Base-by-base conservation (phyloP, 768 basidiomycete genomes). In the Kwoniella sp. region DNA sequence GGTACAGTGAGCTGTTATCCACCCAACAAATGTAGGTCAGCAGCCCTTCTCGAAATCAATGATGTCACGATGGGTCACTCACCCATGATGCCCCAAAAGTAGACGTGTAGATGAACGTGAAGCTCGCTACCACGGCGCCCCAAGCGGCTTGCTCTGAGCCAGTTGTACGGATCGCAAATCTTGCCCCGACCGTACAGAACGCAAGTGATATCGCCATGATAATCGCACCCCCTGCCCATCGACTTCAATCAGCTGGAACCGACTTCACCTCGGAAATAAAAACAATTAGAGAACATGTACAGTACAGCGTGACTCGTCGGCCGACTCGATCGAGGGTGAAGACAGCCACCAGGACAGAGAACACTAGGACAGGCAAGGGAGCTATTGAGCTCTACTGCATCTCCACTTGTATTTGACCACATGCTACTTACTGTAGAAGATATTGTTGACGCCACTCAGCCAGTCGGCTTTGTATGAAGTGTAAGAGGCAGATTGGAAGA, bases 401-500 rank as follows among this genome's bases (percentile, higher is more conserved):
- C 7, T n/a, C 5, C 48, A 50, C 20, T n/a, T n/a, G n/a, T n/a
- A n/a, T n/a, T n/a, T n/a, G n/a, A n/a, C n/a, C n/a, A n/a, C n/a
- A n/a, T 7, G n/a, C 5, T 23, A 61, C 59, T 58, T 28, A 74
- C 54, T 58, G 61, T 75, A 75, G 41, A 56, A 55, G 50, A 69
- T 67, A 25, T 75, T 67, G 66, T 72, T 75, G 30, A 70, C 31
- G 20, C 71, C 73, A 22, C 47, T 58, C 28, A 75, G 41, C 55
- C 70, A 66, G 3, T 67, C 59, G 1, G 67, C 59, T 55, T 75
- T 75, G 50, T 72, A 50, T 0, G 59, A 17, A 13, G 38, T 54
- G 61, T 67, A 75, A 15, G 69, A 69, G 5, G 73, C 68, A 30
- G 62, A 66, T 12, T 52, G 54, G 65, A 75, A 75, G 5, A 74